A percentile compares a stretch with the other conserved stretches of the same genome.
Conservation (phyloP, 2,329 filamentous ascomycete genomes). For the Didymella keratinophila region DNA sequence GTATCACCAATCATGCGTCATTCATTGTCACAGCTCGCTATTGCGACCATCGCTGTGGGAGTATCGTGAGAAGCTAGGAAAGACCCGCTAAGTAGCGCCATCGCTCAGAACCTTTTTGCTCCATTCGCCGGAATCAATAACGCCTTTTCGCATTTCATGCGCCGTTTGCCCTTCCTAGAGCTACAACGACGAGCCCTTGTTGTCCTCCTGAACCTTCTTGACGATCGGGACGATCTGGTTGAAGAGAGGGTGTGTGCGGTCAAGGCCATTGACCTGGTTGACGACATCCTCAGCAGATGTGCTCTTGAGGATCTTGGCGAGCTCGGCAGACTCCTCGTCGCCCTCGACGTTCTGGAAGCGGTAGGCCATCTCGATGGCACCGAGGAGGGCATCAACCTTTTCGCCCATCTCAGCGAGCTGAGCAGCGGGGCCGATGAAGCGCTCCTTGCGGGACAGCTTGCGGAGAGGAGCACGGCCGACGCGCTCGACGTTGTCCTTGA, state of each 20-base stretch:
- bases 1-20: conserved; percentile 17
- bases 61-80: conserved; percentile 21
- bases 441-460: conserved; percentile 94
- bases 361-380: conserved; percentile 88
- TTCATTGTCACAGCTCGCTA: conserved; percentile 20
- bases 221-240: conserved; percentile 78
- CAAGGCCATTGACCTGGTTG: conserved; percentile 80
- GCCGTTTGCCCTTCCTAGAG: background rate
- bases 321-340: conserved; percentile 86
- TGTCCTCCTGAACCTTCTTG: conserved; percentile 73
- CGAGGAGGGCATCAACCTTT: conserved; percentile 76
- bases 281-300: conserved; percentile 78
- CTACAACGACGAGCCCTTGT: conserved; percentile 22
- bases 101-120: conserved; percentile 23
- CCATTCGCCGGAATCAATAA: conserved; percentile 21
- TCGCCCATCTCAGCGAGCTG: conserved; percentile 85
- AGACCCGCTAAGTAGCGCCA: conserved; percentile 21
- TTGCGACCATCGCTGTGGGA: conserved; percentile 18
- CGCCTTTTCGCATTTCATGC: conserved; percentile 9
- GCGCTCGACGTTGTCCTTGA: conserved; percentile 92
- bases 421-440: conserved; percentile 90
- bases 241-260: conserved; percentile 79
- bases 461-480: conserved; percentile 93
- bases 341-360: conserved; percentile 94
- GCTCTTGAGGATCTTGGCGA: conserved; percentile 84